These are phyloP conservation scores for Aureobasidium sp. DNA, from an alignment of 2,329 filamentous ascomycete genomes.

Conservation along the genomic window DNA sequence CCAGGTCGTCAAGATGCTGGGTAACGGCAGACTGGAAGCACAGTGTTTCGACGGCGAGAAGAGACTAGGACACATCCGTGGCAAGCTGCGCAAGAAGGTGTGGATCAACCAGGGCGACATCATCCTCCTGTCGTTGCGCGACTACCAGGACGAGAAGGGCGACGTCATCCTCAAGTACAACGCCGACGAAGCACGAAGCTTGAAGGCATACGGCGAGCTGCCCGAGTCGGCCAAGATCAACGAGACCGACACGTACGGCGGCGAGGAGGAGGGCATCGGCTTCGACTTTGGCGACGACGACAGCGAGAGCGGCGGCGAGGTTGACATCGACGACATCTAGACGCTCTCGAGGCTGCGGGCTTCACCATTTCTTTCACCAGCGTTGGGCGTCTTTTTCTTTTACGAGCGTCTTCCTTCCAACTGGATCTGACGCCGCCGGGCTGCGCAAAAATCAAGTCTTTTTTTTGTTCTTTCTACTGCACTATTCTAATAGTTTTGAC, in stretches of 20 bases:
- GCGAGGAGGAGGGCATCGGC: slow-evolving; percentile 89
- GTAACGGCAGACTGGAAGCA: slow-evolving; percentile 88
- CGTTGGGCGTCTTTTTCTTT: slow-evolving; percentile 16
- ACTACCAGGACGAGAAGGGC: slow-evolving; percentile 91
- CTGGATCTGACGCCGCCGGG: slow-evolving; percentile 13
- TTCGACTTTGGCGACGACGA: slow-evolving; percentile 98
- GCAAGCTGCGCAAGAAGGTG: slow-evolving; percentile 99
- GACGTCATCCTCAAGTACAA: slow-evolving; percentile 94
- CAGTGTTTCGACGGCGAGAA: slow-evolving; percentile 93
- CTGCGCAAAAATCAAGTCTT: slow-evolving; percentile 14
- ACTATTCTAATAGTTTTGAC: neutral
- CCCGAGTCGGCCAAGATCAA: slow-evolving; percentile 99
- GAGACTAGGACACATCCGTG: slow-evolving; percentile 77
- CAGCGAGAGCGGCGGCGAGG: slow-evolving; percentile 61
- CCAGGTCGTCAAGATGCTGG: slow-evolving; percentile 90
- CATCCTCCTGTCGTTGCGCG: slow-evolving; percentile 77
- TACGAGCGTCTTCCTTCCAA: slow-evolving; percentile 13
- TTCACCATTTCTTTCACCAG: slow-evolving; percentile 16
- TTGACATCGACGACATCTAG: slow-evolving; percentile 93
- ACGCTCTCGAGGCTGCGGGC: neutral
- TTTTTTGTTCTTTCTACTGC: slow-evolving; percentile 9
- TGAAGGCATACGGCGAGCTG: slow-evolving; percentile 96
- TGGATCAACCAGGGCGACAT: slow-evolving; percentile 99
- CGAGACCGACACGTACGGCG: slow-evolving; percentile 91
- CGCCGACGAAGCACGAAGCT: slow-evolving; percentile 84